Evolutionary conservation across 495 filamentous ascomycete genomes (phyloP), one percentile per base, ranked within the genome.

Genomic region (Hypoxylon intermedium): DNA sequence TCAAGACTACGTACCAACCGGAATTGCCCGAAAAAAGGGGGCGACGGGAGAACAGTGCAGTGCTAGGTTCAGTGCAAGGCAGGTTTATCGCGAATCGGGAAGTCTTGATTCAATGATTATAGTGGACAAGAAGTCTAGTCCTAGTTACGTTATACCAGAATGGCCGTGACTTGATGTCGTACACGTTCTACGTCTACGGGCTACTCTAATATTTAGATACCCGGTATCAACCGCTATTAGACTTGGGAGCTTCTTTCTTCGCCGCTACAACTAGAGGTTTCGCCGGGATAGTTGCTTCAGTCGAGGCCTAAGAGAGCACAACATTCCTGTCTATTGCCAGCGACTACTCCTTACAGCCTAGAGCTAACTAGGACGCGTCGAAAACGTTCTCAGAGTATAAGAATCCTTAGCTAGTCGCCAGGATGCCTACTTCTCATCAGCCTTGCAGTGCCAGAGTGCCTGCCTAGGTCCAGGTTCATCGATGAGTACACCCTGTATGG

Each of bases 91-190:
- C n/a, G n/a, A n/a, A n/a, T n/a, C n/a, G n/a, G n/a, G n/a, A n/a
- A n/a, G n/a, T n/a, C n/a, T n/a, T n/a, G n/a, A n/a, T n/a, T n/a
- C n/a, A n/a, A n/a, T n/a, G n/a, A n/a, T n/a, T n/a, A n/a, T n/a
- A n/a, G n/a, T n/a, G n/a, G n/a, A n/a, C n/a, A n/a, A n/a, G n/a
- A n/a, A n/a, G n/a, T n/a, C n/a, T n/a, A n/a, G n/a, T n/a, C n/a
- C n/a, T n/a, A n/a, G n/a, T n/a, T n/a, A n/a, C n/a, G n/a, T 58
- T 44, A 51, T 51, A 44, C 28, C 38, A 40, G 31, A 26, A 50
- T 19, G 19, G 20, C 20, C 6, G 19, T 20, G 21, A 58, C 46
- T 19, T 13, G 3, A 36, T 44, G 15, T 7, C 7, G 24, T 47
- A 54, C 16, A 9, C 11, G 28, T n/a, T n/a, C n/a, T n/a, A 26